Base-by-base conservation (phyloP, 2,329 filamentous ascomycete species). In the Aspergillus glaucus region DNA sequence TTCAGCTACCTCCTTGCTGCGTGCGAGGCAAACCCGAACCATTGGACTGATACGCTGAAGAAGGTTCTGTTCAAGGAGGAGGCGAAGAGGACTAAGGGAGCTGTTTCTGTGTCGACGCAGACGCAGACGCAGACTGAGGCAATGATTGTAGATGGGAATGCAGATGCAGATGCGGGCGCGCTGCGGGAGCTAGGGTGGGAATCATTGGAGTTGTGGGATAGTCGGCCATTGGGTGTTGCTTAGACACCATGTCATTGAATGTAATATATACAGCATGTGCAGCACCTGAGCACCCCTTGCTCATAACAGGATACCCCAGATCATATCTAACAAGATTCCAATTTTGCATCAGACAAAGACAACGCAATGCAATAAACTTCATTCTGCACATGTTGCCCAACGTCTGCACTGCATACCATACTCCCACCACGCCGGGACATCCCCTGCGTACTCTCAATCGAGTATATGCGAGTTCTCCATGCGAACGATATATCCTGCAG, bases 171-270 rank as follows among this genome's bases (percentile, higher is more conserved):
- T 46, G 48, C n/a, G 48, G 55, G 53, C 21, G 58, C 49, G 41
- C 47, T 67, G 42, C 51, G 51, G 30, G 55, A 51, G 32, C 55
- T 56, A 50, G 65, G 65, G 21, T 68, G 65, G 65, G 59, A 59
- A 3, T 53, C 51, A 2, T 47, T 57, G 28, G 58, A 60, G 43
- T 59, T 57, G 19, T 65, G 63, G 62, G 62, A 61, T 39, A 65
- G 57, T 50, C 62, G 65, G 36, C 61, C 67, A 15, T 53, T 70
- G 46, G 67, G 68, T 3, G 52, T 66, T n/a, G 56, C 58, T 22
- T 66, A 60, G 48, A 30, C 26, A 30, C 26, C 10, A 30, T 12
- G 10, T 30, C 26, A 30, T 30, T 28, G 26, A 12, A 28, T 28
- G 39, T 39, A 39, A 39, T 39, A 39, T 39, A 17, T 39, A 39